Conservation (phyloP, 345 rosid genomes). For the Eutrema heterophyllum region DNA sequence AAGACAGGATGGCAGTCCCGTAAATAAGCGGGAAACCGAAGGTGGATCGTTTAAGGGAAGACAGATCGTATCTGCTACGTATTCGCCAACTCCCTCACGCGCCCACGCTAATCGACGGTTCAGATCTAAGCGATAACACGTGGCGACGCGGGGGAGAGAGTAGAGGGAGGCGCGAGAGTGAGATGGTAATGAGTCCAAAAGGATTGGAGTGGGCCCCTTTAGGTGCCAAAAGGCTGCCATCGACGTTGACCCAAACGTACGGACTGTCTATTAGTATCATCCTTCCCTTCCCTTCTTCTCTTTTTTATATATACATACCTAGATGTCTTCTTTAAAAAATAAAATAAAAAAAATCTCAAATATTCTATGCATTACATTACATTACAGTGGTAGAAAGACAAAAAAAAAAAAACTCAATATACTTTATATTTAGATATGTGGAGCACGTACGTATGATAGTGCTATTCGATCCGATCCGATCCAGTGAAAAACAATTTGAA, state of each 20-base stretch:
- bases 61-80: slow-evolving; percentile 33
- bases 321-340: neutral
- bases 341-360: neutral
- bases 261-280: slow-evolving; percentile 27
- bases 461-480: no score
- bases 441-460: no score
- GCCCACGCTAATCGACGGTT: neutral
- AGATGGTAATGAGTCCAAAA: neutral
- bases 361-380: neutral
- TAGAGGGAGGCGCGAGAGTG: neutral
- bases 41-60: slow-evolving; percentile 30
- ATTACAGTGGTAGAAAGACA: no score
- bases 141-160: neutral
- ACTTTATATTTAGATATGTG: no score
- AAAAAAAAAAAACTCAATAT: no score
- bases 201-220: neutral
- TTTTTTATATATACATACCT: neutral
- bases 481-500: neutral
- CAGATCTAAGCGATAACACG: neutral
- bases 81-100: neutral
- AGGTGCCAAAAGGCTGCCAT: slow-evolving; percentile 29
- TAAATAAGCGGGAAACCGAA: neutral
- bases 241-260: slow-evolving; percentile 31
- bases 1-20: slow-evolving; percentile 32
- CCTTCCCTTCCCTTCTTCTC: neutral